phyloP scores from a whole-genome alignment of 225 moss, liverwort and hornwort genomes.

The Polytrichum formosum region DNA sequence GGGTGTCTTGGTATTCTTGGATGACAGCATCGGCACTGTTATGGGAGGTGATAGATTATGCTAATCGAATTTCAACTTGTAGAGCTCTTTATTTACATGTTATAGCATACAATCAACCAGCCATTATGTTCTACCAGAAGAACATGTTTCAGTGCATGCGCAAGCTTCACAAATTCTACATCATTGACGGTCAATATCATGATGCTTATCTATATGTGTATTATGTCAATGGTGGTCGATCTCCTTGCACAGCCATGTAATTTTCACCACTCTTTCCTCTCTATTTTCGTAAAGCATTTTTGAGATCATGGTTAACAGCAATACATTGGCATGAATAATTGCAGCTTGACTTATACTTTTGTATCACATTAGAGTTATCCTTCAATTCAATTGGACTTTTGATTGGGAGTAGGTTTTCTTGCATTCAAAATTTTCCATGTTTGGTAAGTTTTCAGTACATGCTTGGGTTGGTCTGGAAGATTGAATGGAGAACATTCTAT shows the following conservation, averaged over 20 bases:
- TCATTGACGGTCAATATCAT: conserved; percentile 72
- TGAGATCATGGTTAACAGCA: background rate
- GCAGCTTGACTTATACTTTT: too few species aligned
- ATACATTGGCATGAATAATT: too few species aligned
- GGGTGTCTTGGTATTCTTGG: conserved; percentile 8
- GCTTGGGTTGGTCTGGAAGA: too few species aligned
- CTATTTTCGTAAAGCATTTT: conserved; percentile 2
- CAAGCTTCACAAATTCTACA: conserved; percentile 81
- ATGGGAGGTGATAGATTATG: conserved; percentile 84
- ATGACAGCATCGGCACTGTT: conserved; percentile 84
- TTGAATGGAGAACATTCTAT: too few species aligned
- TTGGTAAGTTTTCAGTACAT: too few species aligned
- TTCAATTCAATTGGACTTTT: too few species aligned
- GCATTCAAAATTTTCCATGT: too few species aligned
- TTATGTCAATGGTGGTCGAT: conserved; percentile 75
- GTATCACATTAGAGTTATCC: too few species aligned
- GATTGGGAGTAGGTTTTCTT: too few species aligned
- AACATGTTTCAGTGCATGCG: conserved; percentile 83
- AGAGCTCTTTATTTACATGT: conserved; percentile 96
- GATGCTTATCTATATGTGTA: conserved; percentile 86
- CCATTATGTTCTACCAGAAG: conserved; percentile 94
- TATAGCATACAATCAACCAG: conserved; percentile 88
- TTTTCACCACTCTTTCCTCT: background rate
- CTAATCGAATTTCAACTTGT: conserved; percentile 66
- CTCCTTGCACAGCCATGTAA: conserved; percentile 85